Evolutionary conservation across 495 filamentous ascomycete genomes (phyloP).

Genomic region (Apodospora peruviana): DNA sequence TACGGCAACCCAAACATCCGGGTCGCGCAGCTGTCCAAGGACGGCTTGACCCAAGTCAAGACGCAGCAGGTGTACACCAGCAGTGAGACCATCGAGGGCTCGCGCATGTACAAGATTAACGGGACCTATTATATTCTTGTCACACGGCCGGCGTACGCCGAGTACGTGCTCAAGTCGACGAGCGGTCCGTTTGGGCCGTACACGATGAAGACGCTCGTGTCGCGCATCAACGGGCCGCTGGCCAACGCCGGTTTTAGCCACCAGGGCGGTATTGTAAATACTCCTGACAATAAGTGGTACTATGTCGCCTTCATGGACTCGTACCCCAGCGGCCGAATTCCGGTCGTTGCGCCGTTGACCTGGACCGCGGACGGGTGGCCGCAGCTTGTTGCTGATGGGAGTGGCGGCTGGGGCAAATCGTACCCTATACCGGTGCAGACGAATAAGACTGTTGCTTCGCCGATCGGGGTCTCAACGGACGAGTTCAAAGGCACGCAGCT

Average conservation of each 20-base stretch:
- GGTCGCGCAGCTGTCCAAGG: conserved; percentile 45
- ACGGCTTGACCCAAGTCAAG: conserved; percentile 38
- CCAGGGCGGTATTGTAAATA: conserved; percentile 54
- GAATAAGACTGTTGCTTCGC: conserved; percentile 13
- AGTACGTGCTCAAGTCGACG: conserved; percentile 43
- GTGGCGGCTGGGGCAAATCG: conserved; percentile 36
- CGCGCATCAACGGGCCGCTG: conserved; percentile 34
- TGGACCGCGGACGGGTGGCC: conserved; percentile 50
- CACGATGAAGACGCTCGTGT: conserved; percentile 28
- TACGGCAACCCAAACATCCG: conserved; percentile 46
- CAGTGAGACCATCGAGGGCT: conserved; percentile 45
- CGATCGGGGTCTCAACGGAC: conserved; percentile 37
- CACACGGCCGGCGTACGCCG: conserved; percentile 37
- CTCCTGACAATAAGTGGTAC: conserved; percentile 49
- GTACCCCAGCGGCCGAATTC: conserved; percentile 52
- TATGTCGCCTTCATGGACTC: conserved; percentile 53
- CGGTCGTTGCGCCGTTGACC: conserved; percentile 48
- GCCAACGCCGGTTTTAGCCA: conserved; percentile 39
- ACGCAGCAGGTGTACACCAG: conserved; percentile 37
- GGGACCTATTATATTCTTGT: conserved; percentile 51
- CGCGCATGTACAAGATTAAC: conserved; percentile 51
- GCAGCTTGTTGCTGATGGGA: conserved; percentile 27
- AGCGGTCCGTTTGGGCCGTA: conserved; percentile 47
- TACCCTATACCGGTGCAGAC: conserved; percentile 38
- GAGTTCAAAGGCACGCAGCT: conserved; percentile 36